Percentiles rank a stretch among this genome's conserved stretches.
These are phyloP conservation scores for Xanthoconium stramineum DNA, from an alignment of 768 basidiomycete species.

Conservation along the genomic window DNA sequence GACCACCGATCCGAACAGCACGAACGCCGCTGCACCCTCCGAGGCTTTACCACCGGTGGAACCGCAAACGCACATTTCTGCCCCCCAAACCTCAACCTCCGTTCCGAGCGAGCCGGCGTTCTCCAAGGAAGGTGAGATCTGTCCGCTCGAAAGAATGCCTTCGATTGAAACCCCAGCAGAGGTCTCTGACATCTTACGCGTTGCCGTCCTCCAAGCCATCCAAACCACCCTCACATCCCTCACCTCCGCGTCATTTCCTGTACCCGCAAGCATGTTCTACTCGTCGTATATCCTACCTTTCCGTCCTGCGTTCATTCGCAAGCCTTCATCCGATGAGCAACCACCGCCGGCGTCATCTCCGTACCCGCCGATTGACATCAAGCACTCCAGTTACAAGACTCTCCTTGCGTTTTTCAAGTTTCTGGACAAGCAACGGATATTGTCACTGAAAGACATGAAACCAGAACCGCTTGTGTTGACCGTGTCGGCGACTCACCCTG, in stretches of 20 bases:
- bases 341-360: slow-evolving; percentile 22
- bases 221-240: slow-evolving; percentile 44
- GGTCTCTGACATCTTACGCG: slow-evolving; percentile 45
- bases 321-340: slow-evolving; percentile 9
- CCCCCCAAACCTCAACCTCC: slow-evolving; percentile 1
- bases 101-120: slow-evolving; percentile 13
- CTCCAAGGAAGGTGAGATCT: slow-evolving; percentile 29
- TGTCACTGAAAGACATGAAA: slow-evolving; percentile 64
- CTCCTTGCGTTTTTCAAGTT: slow-evolving; percentile 77
- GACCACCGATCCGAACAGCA: slow-evolving; percentile 12
- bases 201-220: slow-evolving; percentile 66
- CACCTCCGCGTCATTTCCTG: slow-evolving; percentile 61
- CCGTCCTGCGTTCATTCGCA: slow-evolving; percentile 58
- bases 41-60: slow-evolving; percentile 8
- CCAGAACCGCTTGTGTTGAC: slow-evolving; percentile 52
- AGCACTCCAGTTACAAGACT: slow-evolving; percentile 77
- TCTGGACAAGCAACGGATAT: slow-evolving; percentile 67
- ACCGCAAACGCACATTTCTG: slow-evolving; percentile 1
- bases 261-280: slow-evolving; percentile 74
- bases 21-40: slow-evolving; percentile 23
- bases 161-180: slow-evolving; percentile 14
- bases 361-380: slow-evolving; percentile 61
- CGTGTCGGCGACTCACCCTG: slow-evolving; percentile 55
- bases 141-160: neutral
- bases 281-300: slow-evolving; percentile 73